These are phyloP conservation scores for Cryomyces minteri DNA, from an alignment of 495 filamentous ascomycete species.

Conservation along the genomic window DNA sequence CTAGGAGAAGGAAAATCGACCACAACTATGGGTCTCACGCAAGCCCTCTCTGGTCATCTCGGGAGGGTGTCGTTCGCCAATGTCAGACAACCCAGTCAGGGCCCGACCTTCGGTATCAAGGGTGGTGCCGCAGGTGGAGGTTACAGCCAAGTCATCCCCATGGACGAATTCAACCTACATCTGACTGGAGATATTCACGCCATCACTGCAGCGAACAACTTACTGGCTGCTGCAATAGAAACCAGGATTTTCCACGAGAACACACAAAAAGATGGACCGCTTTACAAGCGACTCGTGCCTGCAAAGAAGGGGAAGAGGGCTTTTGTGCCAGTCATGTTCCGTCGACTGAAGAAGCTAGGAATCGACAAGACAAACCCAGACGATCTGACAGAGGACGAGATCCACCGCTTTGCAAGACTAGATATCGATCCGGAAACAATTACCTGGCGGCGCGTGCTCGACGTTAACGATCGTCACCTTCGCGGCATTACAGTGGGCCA, in stretches of 20 bases:
- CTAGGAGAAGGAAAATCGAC: conserved; percentile 97
- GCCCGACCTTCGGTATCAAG: conserved; percentile 97
- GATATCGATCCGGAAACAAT: conserved; percentile 96
- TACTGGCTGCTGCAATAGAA: conserved; percentile 94
- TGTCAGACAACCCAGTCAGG: conserved; percentile 90
- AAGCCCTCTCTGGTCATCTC: conserved; percentile 83
- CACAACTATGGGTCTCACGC: conserved; percentile 88
- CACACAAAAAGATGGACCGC: conserved; percentile 76
- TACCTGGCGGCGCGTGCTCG: conserved; percentile 88
- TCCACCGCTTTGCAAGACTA: conserved; percentile 67
- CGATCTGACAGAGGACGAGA: conserved; percentile 77
- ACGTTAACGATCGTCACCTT: conserved; percentile 92
- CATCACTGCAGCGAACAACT: conserved; percentile 91
- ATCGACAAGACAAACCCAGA: conserved; percentile 90
- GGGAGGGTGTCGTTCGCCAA: conserved; percentile 84
- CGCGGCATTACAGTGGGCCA: conserved; percentile 73
- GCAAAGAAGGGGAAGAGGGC: conserved; percentile 72
- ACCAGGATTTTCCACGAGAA: conserved; percentile 96
- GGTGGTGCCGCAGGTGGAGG: conserved; percentile 92
- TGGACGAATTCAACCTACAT: conserved; percentile 99
- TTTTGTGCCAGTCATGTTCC: conserved; percentile 81
- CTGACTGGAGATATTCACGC: conserved; percentile 96
- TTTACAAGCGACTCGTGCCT: conserved; percentile 81
- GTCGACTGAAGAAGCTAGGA: conserved; percentile 79
- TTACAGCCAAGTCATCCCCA: conserved; percentile 96